Base-by-base conservation (phyloP, 2,329 filamentous ascomycete genomes). In the Neonectria coccinea region DNA sequence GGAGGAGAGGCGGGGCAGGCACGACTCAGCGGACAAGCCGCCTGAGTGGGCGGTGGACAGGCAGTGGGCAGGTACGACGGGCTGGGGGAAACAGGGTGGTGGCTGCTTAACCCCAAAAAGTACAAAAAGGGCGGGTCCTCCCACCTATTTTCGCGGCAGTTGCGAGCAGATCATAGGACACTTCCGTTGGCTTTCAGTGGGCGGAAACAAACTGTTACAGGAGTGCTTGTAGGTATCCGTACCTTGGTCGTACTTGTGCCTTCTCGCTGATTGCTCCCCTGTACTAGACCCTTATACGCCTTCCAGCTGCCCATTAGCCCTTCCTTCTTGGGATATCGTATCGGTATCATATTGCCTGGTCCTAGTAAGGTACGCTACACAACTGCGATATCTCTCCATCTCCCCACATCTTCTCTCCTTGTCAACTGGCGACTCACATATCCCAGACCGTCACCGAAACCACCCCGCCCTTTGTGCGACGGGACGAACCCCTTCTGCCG, bases 51-150 rank as follows among this genome's bases (percentile, higher is more conserved):
- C 42, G 12, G 42, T 20, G 10, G 42, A 6, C 20, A 14, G 45
- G 14, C 48, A 33, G 29, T 51, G 48, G 41, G 39, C 48, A 62
- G 55, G 55, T 54, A 53, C 22, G 29, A 29, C 22, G 22, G 42
- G 12, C 31, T 36, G 50, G 36, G 39, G 36, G 51, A 33, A 60
- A 47, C 20, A 41, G 53, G 42, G 44, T 52, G 51, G 54, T 54
- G 33, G 56, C 31, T 29, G 39, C 48, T 62, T 47, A 59, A 36
- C 50, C 60, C 56, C 60, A 60, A 72, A 72, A 72, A 73, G 71
- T 75, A 75, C 74, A 75, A 75, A 75, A 75, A 73, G 74, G 74
- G 72, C 70, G 72, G 73, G 73, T 69, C 67, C 64, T 73, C 74
- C 74, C 74, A 69, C 73, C 65, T 68, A 64, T 66, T 64, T 65